phyloP scores from a whole-genome alignment of 2,329 filamentous ascomycete species.

The Decorospora gaudefroyi region DNA sequence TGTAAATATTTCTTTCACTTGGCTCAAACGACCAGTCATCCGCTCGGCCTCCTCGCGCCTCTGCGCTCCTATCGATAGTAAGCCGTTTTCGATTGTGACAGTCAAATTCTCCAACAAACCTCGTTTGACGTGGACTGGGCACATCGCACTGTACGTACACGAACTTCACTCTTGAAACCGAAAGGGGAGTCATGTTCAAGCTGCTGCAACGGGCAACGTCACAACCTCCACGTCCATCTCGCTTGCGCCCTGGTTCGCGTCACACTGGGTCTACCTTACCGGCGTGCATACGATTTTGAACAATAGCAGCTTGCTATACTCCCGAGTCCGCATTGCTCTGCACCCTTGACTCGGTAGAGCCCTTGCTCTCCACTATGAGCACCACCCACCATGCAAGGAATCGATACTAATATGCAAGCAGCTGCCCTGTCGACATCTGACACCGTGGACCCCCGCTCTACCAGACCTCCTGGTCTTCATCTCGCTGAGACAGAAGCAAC shows the following conservation, averaged over 20 bases:
- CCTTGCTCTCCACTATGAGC: slow-evolving; percentile 30
- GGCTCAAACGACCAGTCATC: slow-evolving; percentile 18
- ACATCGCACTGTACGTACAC: slow-evolving; percentile 51
- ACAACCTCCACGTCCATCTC: slow-evolving; percentile 29
- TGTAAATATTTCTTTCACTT: slow-evolving; percentile 18
- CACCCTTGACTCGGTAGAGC: slow-evolving; percentile 18
- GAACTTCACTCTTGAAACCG: slow-evolving; percentile 42
- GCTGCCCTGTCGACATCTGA: slow-evolving; percentile 35
- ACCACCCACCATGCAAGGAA: slow-evolving; percentile 35
- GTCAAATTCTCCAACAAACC: slow-evolving; percentile 25
- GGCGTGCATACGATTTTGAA: slow-evolving; percentile 4
- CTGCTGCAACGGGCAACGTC: slow-evolving; percentile 42
- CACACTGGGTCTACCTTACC: slow-evolving; percentile 10
- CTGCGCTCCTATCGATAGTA: not conserved
- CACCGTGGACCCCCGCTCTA: slow-evolving; percentile 13
- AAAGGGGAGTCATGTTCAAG: slow-evolving; percentile 32
- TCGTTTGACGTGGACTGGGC: slow-evolving; percentile 30
- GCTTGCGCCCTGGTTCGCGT: slow-evolving; percentile 20
- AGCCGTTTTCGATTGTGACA: slow-evolving; percentile 8
- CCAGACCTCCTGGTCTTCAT: slow-evolving; percentile 21
- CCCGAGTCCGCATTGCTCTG: slow-evolving; percentile 27
- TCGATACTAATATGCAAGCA: slow-evolving; percentile 31
- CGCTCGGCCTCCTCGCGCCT: slow-evolving; percentile 4
- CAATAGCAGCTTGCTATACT: slow-evolving; percentile 16
- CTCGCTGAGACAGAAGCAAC: slow-evolving; percentile 24